phyloP scores from a whole-genome alignment of 129 eudicot genomes.

The Gnaphalium uliginosum region DNA sequence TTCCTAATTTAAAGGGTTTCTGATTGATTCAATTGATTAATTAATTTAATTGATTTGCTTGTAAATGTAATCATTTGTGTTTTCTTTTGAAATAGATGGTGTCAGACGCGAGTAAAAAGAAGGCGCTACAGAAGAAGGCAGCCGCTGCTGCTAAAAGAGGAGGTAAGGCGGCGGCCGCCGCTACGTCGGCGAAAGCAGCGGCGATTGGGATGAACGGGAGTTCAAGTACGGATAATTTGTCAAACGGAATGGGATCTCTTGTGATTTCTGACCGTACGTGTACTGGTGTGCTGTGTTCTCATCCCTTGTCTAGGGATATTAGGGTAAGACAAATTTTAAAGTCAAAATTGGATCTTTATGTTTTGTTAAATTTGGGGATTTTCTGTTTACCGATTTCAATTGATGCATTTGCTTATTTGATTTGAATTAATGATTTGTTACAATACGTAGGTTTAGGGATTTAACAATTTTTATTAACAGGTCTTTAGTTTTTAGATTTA shows the following conservation, averaged over 20 bases:
- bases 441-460: neutral
- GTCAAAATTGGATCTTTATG: neutral
- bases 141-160: conserved; percentile 96
- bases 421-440: conserved; percentile 10
- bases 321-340: conserved; percentile 46
- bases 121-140: conserved; percentile 96
- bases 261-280: conserved; percentile 89
- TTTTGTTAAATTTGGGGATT: neutral
- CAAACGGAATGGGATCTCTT: conserved; percentile 59
- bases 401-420: neutral
- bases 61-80: neutral
- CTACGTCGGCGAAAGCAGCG: conserved; percentile 33
- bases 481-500: too few species aligned
- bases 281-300: conserved; percentile 90
- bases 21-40: neutral
- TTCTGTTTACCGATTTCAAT: neutral
- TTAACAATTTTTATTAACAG: neutral
- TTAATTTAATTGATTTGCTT: conserved; percentile 8
- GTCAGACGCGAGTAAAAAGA: conserved; percentile 95
- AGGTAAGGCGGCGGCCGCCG: conserved; percentile 62
- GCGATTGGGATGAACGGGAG: conserved; percentile 52
- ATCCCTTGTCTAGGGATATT: conserved; percentile 91
- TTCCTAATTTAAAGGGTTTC: conserved; percentile 6
- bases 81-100: conserved; percentile 53
- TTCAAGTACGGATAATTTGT: conserved; percentile 50